Percentiles rank a stretch among this genome's conserved stretches.
Conservation (phyloP, 306 rosid species). For the Lathyrus sativus region DNA sequence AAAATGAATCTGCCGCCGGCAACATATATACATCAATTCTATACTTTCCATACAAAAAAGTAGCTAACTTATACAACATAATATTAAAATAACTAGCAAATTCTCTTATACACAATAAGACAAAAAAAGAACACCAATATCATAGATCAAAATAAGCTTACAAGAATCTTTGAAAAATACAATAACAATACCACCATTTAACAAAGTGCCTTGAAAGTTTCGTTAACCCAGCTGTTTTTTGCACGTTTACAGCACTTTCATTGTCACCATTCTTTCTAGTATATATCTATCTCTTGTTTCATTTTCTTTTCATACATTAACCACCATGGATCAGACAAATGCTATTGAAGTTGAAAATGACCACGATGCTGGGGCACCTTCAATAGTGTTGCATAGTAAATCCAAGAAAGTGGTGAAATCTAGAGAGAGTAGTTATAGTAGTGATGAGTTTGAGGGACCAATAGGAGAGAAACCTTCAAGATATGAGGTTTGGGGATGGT, state of each 20-base stretch:
- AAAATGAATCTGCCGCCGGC: constrained; percentile 7
- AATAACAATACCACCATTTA: neutral
- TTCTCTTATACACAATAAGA: neutral
- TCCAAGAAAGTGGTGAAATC: constrained; percentile 44
- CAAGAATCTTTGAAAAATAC: constrained; percentile 1
- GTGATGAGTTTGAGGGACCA: constrained; percentile 34
- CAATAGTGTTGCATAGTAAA: constrained; percentile 1
- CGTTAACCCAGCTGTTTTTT: constrained; percentile 48
- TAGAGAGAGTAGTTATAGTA: constrained; percentile 26
- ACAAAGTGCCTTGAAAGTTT: constrained; percentile 42
- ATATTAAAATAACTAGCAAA: neutral
- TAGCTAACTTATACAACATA: too few species aligned
- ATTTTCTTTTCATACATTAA: neutral
- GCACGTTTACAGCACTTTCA: constrained; percentile 1
- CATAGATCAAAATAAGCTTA: neutral
- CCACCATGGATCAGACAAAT: neutral
- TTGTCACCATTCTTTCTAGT: neutral
- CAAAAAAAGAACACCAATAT: neutral
- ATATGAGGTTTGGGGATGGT: constrained; percentile 75
- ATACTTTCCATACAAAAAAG: too few species aligned
- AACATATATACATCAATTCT: neutral
- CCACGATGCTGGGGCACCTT: neutral
- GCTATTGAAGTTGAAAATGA: neutral
- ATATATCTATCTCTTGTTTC: neutral
- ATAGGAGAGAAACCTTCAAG: constrained; percentile 54